Evolutionary conservation across 1,284 basidiomycete genomes (phyloP), one percentile per base, ranked within the genome.

Genomic region (Pseudozyma sp.): DNA sequence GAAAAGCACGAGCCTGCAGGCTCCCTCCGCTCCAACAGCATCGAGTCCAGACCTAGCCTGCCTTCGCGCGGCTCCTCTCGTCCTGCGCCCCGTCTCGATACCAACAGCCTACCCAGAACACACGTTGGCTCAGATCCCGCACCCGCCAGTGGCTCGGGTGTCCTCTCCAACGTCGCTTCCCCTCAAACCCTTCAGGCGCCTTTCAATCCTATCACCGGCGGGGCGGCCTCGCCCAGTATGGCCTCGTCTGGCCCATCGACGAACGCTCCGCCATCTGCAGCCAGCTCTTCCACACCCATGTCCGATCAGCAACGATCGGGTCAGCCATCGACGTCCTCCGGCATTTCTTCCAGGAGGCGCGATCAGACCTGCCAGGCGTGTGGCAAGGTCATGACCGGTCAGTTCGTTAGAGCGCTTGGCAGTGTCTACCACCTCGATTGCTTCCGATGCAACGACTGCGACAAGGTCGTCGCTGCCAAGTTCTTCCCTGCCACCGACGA

Each of bases 341-440:
- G 37, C 31, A 56, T 45, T 29, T 42, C 57, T 14, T 58, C 63
- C 0, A 58, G 51, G 48, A 58, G 63, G 17, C 67, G 66, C 24
- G 81, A 82, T 51, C 82, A 84, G 55, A 58, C 51, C 19, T 84
- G 82, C 45, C 67, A 76, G 16, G 77, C 77, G 14, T 84, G 82
- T 48, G 59, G 61, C 30, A 77, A 77, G 47, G 81, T 81, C 35
- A 86, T 94, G 91, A 91, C 93, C 62, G 95, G 95, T 13, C 94
- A 96, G 68, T 98, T 98, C 85, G 97, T 99, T 19, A 89, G 97
- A 62, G 97, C 97, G 0, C 88, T 99, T 58, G 92, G 93, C 56
- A 92, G 94, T 8, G 94, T 98, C 39, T 99, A 92, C 84, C 96
- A 99, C 85, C 86, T 98, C 34, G 92, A 94, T 77, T 99, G 96